Evolutionary conservation across 1,139 yeast species (phyloP), one percentile per base, ranked within the genome.

Genomic region (Geotrichum europaeum): DNA sequence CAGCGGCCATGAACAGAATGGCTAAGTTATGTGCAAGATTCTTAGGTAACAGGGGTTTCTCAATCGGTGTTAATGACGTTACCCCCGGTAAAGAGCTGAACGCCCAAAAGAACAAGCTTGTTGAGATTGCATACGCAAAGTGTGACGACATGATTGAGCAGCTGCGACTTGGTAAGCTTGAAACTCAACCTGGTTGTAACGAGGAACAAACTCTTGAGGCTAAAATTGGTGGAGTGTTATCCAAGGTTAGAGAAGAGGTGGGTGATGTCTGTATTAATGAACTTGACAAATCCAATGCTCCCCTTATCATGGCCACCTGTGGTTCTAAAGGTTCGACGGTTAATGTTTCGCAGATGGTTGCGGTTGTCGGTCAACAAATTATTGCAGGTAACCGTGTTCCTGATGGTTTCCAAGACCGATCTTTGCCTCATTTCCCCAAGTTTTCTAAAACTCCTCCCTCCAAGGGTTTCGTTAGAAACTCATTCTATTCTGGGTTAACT

Each of bases 281-380:
- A 74, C 78, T 95, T 64, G 97, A 90, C 67, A 83, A 88, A 60
- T 83, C 91, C 54, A 95, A 95, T 74, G 97, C 99, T 47, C 99
- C 99, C 50, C 82, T 95, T 71, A 92, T 95, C 72, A 95, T 95
- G 99, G 98, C 99, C 12, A 90, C 97, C 0, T 94, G 99, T 82
- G 99, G 99, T 68, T 94, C 99, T 56, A 95, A 95, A 75, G 99
- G 99, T 75, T 94, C 99, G 51, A 91, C 97, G 0, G 83, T 95
- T 66, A 95, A 95, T 75, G 99, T 95, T 53, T 94, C 99, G 12
- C 99, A 95, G 78, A 95, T 95, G 99, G 99, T 95, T 81, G 99
- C 99, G 0, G 97, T 95, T 73, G 99, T 95, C 56, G 99, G 99
- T 62, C 99, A 95, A 77, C 99, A 95, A 75, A 95, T 95, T 79